These are phyloP conservation scores for Grosmannia penicillata DNA, from an alignment of 2,329 filamentous ascomycete genomes.

Conservation along the genomic window DNA sequence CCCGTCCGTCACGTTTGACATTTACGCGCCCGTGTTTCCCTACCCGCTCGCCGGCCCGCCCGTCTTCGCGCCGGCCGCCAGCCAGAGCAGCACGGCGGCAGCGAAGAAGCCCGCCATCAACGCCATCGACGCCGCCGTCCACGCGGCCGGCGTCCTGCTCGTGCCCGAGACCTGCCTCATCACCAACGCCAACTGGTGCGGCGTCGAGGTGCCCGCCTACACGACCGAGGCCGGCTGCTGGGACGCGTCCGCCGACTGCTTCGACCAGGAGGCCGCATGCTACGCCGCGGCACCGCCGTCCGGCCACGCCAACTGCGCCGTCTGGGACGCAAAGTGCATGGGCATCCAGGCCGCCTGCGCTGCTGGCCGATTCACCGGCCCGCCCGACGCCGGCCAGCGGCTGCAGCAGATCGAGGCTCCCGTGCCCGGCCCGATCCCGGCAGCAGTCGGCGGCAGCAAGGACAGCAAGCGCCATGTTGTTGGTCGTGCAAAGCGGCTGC, in stretches of 20 bases:
- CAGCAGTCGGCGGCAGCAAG: no score
- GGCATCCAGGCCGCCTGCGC: conserved; percentile 28
- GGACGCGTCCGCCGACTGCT: conserved; percentile 40
- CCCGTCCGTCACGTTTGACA: conserved; percentile 46
- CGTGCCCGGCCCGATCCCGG: conserved; percentile 20
- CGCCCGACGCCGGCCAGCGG: conserved; percentile 25
- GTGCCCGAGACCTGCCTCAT: conserved; percentile 42
- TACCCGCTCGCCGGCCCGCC: conserved; percentile 45
- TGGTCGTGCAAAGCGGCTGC: background rate
- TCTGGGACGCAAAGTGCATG: conserved; percentile 49
- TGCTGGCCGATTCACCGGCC: conserved; percentile 28
- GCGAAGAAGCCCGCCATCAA: background rate
- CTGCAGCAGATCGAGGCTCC: conserved; percentile 19
- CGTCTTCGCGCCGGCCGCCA: conserved; percentile 28
- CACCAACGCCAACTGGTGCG: conserved; percentile 62
- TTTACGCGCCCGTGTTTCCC: conserved; percentile 31
- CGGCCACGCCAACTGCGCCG: conserved; percentile 41
- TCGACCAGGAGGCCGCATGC: conserved; percentile 42
- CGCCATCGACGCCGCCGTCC: background rate
- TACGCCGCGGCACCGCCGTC: conserved; percentile 43
- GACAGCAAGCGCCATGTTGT: no score
- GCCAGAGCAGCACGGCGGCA: conserved; percentile 3
- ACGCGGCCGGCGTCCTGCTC: conserved; percentile 24
- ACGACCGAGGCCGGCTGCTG: conserved; percentile 43
- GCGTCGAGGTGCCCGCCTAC: conserved; percentile 43